Base-by-base conservation (phyloP, 441 rosid genomes). In the Cnidoscolus chayamansa region DNA sequence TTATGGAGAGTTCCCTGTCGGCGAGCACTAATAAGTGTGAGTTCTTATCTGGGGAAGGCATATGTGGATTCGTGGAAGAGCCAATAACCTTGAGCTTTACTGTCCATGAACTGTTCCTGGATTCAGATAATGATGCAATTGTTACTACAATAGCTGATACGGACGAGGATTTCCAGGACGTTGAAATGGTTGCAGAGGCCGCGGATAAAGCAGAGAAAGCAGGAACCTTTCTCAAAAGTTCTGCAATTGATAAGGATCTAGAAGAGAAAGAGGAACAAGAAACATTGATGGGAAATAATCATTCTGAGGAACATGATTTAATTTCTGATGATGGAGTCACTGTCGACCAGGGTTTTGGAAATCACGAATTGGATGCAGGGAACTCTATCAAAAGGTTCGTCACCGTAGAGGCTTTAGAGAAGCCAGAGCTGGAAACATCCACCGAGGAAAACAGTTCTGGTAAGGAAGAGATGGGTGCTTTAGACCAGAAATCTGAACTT, bases 31-130 rank as follows among this genome's bases (percentile, higher is more conserved):
- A 76, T 54, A 88, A 79, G 77, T 86, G 66, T 63, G 80, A 87
- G 43, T 81, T 82, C 55, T 78, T 65, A 6, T 78, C 75, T 9
- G 77, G 77, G 53, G 85, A 76, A 55, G 74, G 58, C 67, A 69
- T 88, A 68, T 70, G 65, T 57, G 84, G 86, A 60, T 86, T 85
- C 72, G 63, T 89, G 32, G 86, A 89, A 71, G 85, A 88, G 31
- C 87, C 84, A 58, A 78, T 61, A 79, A 68, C 74, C 1, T 7
- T 75, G 79, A 75, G 76, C 63, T 85, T 81, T 67, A 70, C 73
- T 10, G 79, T 90, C 20, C 86, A 73, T 73, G 87, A 83, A 68
- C 51, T 71, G 13, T 67, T 54, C 55, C 1, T 75, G 63, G 72
- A 30, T 64, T 78, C 77, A 25, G 3, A 47, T 57, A 75, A 79